phyloP scores from a whole-genome alignment of 371 early-diverging fungal genomes.

The Phascolomyces articulosus region DNA sequence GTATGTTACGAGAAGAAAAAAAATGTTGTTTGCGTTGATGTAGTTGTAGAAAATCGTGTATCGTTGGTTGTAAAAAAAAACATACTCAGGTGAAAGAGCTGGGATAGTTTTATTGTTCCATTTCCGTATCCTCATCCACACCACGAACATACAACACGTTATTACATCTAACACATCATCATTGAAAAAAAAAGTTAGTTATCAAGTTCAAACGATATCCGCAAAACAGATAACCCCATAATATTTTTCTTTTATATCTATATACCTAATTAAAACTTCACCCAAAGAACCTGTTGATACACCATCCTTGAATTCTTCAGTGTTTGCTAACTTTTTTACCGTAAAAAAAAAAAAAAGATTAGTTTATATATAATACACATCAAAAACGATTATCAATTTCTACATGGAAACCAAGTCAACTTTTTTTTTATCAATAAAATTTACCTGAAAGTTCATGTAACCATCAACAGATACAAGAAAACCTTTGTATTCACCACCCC shows the following conservation, averaged over 20 bases:
- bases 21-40: no score
- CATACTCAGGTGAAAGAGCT: neutral
- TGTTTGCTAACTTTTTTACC: conserved; percentile 76
- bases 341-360: conserved; percentile 6
- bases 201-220: no score
- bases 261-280: conserved; percentile 90
- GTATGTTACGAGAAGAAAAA: no score
- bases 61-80: neutral
- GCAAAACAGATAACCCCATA: no score
- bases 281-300: conserved; percentile 87
- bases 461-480: conserved; percentile 90
- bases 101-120: conserved; percentile 17
- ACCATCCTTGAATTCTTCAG: conserved; percentile 95
- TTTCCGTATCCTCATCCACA: conserved; percentile 61
- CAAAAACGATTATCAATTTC: neutral
- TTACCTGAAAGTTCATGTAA: conserved; percentile 97
- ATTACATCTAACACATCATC: conserved; percentile 78
- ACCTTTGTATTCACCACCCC: conserved; percentile 98
- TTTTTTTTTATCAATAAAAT: no score
- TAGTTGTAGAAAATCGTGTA: no score
- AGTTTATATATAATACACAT: no score
- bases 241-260: no score
- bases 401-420: no score
- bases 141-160: conserved; percentile 87
- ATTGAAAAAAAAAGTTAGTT: no score